These are phyloP conservation scores for Phlyctochytrium bullatum DNA, from an alignment of 192 early-diverging fungal genomes.

Conservation along the genomic window DNA sequence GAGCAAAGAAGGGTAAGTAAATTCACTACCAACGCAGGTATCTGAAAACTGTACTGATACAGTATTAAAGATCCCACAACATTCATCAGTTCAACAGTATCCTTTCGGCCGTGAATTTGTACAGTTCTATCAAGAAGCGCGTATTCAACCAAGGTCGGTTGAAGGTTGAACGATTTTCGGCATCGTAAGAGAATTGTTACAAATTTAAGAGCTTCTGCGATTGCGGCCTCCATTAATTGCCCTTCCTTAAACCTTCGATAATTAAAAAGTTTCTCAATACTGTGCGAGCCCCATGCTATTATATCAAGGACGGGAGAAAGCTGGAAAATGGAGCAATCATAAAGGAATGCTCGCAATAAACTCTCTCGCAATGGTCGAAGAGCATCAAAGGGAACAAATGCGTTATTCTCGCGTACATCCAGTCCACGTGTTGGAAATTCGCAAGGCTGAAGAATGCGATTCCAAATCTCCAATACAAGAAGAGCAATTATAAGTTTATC, in stretches of 20 bases:
- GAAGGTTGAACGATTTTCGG: constrained; percentile 14
- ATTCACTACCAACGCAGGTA: constrained; percentile 34
- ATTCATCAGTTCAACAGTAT: constrained; percentile 40
- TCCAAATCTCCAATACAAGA: constrained; percentile 36
- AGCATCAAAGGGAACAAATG: neutral
- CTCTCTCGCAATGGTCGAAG: neutral
- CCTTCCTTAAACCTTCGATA: constrained; percentile 13
- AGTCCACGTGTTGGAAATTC: neutral
- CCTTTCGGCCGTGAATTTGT: constrained; percentile 3
- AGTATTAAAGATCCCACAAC: constrained; percentile 42
- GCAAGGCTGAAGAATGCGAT: constrained; percentile 27
- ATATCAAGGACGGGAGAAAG: constrained; percentile 39
- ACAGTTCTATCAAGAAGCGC: constrained; percentile 43
- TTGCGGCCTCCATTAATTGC: constrained; percentile 29
- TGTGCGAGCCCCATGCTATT: constrained; percentile 26
- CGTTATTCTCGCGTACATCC: neutral
- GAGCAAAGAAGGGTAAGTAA: constrained; percentile 43
- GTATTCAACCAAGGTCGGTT: constrained; percentile 39
- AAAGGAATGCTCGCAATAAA: constrained; percentile 29
- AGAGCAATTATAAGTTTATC: constrained; percentile 42
- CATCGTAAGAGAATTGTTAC: constrained; percentile 35
- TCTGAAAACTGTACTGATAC: constrained; percentile 35
- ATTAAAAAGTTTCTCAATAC: constrained; percentile 24
- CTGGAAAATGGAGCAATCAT: constrained; percentile 33
- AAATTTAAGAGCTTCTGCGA: constrained; percentile 36